Conservation (phyloP, 176 grass and related monocot genomes). For the Triticum dicoccoides region DNA sequence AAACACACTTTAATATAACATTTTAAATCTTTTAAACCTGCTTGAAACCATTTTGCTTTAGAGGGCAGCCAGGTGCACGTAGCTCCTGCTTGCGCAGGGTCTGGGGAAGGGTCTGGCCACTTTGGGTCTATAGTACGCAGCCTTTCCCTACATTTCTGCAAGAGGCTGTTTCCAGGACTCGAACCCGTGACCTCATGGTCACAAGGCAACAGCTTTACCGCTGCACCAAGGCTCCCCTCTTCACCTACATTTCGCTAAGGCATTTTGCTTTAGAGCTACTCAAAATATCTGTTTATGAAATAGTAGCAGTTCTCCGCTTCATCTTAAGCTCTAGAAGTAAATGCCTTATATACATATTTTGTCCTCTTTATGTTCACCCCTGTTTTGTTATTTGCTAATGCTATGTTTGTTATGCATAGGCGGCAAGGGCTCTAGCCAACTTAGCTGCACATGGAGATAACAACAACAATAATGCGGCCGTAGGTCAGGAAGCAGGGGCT, state of each 20-base stretch:
- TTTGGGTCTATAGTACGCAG: too few species aligned
- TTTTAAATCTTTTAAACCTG: background rate
- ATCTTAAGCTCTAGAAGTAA: conserved; percentile 16
- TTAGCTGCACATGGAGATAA: conserved; percentile 99
- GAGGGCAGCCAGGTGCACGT: background rate
- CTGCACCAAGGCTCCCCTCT: too few species aligned
- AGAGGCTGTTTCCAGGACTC: too few species aligned
- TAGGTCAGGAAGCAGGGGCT: conserved; percentile 95
- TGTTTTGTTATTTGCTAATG: conserved; percentile 35
- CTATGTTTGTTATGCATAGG: conserved; percentile 41
- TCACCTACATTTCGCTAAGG: too few species aligned
- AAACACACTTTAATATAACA: background rate
- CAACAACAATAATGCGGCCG: conserved; percentile 93
- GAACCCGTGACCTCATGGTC: too few species aligned
- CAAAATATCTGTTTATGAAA: background rate
- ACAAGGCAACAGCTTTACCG: too few species aligned
- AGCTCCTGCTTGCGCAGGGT: too few species aligned
- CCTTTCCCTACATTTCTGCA: too few species aligned
- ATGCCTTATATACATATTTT: background rate
- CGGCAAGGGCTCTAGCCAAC: conserved; percentile 97
- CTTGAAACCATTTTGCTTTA: conserved; percentile 9
- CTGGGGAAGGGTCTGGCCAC: too few species aligned
- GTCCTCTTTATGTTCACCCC: conserved; percentile 9
- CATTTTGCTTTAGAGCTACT: conserved; percentile 11
- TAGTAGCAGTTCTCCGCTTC: conserved; percentile 1